Base-by-base conservation (phyloP, 192 early-diverging fungal species). In the Coemansia sp. region DNA sequence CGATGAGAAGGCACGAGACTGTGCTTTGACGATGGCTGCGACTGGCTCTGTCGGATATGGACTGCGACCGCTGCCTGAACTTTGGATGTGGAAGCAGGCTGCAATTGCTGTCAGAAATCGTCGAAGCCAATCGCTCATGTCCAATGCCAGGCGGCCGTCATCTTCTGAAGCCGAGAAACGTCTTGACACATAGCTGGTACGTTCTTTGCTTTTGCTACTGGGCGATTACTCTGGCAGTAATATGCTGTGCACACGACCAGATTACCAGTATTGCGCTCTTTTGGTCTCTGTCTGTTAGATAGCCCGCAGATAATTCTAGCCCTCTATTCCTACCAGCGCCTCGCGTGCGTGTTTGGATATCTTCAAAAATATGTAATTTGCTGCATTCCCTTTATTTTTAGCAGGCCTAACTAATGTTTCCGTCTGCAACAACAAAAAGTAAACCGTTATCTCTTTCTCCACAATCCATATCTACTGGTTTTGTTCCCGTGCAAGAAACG, bases 21-120 rank as follows among this genome's bases (percentile, higher is more conserved):
- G 20, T 20, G 77, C 68, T 8, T 64, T 68, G 19, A 54, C 56
- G 24, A 53, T 69, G 14, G 76, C 67, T 3, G 63, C 68, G 7
- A 51, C 42, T 54, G 59, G 65, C 19, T 62, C 56, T 24, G 50
- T 51, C 21, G 24, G 39, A n/a, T 65, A 68, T 51, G 32, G 56
- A 20, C 27, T 54, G 20, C 72, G 61, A 23, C 72, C 78, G 51
- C 57, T 80, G 51, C 69, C 78, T n/a, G 78, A 80, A 63, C 68
- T 67, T 27, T 80, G 78, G 78, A 74, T 80, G 78, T 80, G 78
- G 78, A 63, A 61, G 61, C 78, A 80, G 63, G 78, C 78, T 5
- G 78, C 78, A 23, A 74, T 74, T 50, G 78, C 78, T 2, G 72
- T 80, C 33, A 57, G 78, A 54, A 74, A 75, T 51, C 78, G 78